Percentiles rank a stretch among this genome's conserved stretches.
phyloP scores from a whole-genome alignment of 2,329 filamentous ascomycete species.

The Penicillium sp. region DNA sequence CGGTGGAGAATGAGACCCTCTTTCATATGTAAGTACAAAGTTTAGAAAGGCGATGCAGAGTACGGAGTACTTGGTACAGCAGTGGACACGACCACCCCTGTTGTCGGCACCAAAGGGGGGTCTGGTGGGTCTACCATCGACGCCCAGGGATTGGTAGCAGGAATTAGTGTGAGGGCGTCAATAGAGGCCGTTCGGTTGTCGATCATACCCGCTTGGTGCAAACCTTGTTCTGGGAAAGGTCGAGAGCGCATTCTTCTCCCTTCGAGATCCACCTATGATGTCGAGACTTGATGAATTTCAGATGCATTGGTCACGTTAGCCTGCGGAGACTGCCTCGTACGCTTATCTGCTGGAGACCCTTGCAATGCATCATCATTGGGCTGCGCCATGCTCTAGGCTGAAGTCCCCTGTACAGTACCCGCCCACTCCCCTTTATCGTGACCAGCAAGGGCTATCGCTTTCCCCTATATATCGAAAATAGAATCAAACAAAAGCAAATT shows the following conservation, averaged over 20 bases:
- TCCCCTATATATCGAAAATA: slow-evolving; percentile 11
- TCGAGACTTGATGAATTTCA: slow-evolving; percentile 12
- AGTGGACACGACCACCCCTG: neutral
- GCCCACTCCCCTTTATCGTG: slow-evolving; percentile 7
- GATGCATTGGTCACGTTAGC: slow-evolving; percentile 12
- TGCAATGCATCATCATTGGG: slow-evolving; percentile 8
- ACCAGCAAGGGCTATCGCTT: slow-evolving; percentile 10
- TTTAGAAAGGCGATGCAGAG: neutral
- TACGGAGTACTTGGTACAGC: no score
- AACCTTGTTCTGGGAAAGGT: slow-evolving; percentile 15
- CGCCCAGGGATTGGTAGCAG: slow-evolving; percentile 18
- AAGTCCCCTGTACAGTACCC: neutral
- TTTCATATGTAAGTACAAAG: neutral
- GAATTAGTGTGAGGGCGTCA: slow-evolving; percentile 9
- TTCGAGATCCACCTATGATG: slow-evolving; percentile 16
- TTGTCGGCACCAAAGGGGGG: slow-evolving; percentile 1
- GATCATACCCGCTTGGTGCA: slow-evolving; percentile 25
- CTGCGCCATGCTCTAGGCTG: neutral
- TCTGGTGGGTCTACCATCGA: slow-evolving; percentile 21
- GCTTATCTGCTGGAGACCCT: neutral
- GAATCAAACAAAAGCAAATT: neutral
- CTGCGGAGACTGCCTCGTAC: neutral
- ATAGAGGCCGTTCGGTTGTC: slow-evolving; percentile 20
- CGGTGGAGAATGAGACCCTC: neutral
- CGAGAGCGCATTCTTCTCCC: slow-evolving; percentile 19